These are phyloP conservation scores for Suhomyces maxii DNA, from an alignment of 1,139 yeast genomes.

Conservation along the genomic window DNA sequence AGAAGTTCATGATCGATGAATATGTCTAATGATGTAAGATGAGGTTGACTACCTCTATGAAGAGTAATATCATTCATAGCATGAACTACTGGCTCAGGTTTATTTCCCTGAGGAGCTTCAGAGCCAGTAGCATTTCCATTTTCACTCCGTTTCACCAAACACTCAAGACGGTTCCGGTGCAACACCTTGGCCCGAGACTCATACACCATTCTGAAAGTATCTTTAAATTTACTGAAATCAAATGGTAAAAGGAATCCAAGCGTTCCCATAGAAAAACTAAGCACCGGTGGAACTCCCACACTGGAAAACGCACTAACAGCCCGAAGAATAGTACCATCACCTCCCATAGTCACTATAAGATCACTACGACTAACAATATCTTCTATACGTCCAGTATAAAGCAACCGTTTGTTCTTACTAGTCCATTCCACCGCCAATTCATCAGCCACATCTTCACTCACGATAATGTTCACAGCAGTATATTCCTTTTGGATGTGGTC, in stretches of 20 bases:
- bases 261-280: slow-evolving; percentile 89
- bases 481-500: slow-evolving; percentile 54
- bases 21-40: slow-evolving; percentile 78
- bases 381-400: slow-evolving; percentile 56
- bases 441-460: slow-evolving; percentile 73
- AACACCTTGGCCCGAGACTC: slow-evolving; percentile 68
- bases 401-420: slow-evolving; percentile 17
- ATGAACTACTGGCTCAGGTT: slow-evolving; percentile 38
- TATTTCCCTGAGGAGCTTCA: slow-evolving; percentile 4
- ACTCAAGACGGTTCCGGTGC: slow-evolving; percentile 74
- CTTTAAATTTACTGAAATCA: slow-evolving; percentile 60
- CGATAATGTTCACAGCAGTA: slow-evolving; percentile 72
- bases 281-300: slow-evolving; percentile 78
- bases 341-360: slow-evolving; percentile 82
- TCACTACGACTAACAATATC: slow-evolving; percentile 65
- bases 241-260: slow-evolving; percentile 89
- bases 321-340: slow-evolving; percentile 89
- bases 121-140: neutral
- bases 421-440: slow-evolving; percentile 53
- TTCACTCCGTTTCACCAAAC: slow-evolving; percentile 49
- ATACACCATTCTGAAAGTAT: slow-evolving; percentile 67
- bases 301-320: slow-evolving; percentile 69
- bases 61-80: slow-evolving; percentile 91
- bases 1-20: slow-evolving; percentile 77
- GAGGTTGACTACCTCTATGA: slow-evolving; percentile 88